These are phyloP conservation scores for Tricholoma terreum DNA, from an alignment of 768 basidiomycete genomes.

Conservation along the genomic window DNA sequence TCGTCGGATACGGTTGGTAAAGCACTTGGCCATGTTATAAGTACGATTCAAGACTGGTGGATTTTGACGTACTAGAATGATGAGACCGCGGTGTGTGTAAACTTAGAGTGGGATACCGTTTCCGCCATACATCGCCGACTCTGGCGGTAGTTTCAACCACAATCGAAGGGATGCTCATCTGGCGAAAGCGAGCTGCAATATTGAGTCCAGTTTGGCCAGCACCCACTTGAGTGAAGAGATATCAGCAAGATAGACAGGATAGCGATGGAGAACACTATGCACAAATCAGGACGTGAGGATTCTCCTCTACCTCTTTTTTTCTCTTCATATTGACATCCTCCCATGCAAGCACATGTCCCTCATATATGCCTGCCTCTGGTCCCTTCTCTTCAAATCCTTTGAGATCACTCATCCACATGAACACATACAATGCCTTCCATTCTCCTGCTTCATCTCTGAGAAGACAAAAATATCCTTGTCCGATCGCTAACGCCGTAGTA, in stretches of 20 bases:
- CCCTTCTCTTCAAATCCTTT: conserved; percentile 33
- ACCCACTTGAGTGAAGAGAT: conserved; percentile 44
- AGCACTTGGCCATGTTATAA: conserved; percentile 27
- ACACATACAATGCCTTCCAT: conserved; percentile 37
- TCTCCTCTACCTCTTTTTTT: conserved; percentile 32
- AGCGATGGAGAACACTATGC: conserved; percentile 10
- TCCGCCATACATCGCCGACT: conserved; percentile 61
- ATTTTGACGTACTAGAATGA: conserved; percentile 8
- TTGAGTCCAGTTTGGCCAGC: conserved; percentile 62
- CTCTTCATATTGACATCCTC: conserved; percentile 31
- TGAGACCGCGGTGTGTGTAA: conserved; percentile 35
- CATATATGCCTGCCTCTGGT: conserved; percentile 30
- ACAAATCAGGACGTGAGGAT: conserved; percentile 41
- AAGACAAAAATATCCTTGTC: conserved; percentile 35
- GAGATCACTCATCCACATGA: conserved; percentile 29
- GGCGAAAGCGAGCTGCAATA: conserved; percentile 57
- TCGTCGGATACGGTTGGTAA: conserved; percentile 36
- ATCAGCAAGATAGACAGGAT: background rate
- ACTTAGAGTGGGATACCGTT: conserved; percentile 43
- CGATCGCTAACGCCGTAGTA: conserved; percentile 27
- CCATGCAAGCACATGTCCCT: conserved; percentile 34
- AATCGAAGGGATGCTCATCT: conserved; percentile 48
- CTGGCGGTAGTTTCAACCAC: conserved; percentile 55
- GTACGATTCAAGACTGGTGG: background rate
- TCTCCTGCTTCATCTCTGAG: conserved; percentile 13